Base-by-base conservation (phyloP, 2,329 filamentous ascomycete genomes). In the Botryotinia convoluta region DNA sequence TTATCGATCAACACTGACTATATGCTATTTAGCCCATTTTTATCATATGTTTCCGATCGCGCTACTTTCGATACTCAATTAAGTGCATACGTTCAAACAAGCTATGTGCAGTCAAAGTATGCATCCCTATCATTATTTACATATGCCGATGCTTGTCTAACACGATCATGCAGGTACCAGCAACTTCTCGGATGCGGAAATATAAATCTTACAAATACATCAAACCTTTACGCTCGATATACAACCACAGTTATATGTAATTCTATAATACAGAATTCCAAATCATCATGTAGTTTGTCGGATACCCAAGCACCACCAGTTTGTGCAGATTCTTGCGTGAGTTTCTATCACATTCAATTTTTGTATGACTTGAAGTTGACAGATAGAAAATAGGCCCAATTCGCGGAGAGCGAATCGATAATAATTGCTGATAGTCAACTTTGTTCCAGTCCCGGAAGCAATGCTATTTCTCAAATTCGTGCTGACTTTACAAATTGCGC, bases 231-330 rank as follows among this genome's bases (percentile, higher is more conserved):
- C 83, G 95, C 96, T 67, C 92, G 96, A 78, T 99, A 95, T 83
- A 97, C 95, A 8, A 96, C 90, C 64, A 96, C 93, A 75, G 91
- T 97, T 76, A 88, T 99, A 76, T 99, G 96, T 87, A 98, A 97
- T 85, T 88, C 93, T 77, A 92, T 99, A 80, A 89, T 99, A 69
- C 96, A 99, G 83, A 95, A 94, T 81, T 98, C 96, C 8, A 90
- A 92, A 78, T 81, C 84, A 18, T 81, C 87, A 39, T 99, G 96
- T 83, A 83, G 84, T 32, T 84, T 97, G 63, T 87, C 91, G 0
- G 82, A 86, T n/a, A 83, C 86, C 44, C 84, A 91, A 60, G 89
- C 93, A 8, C 86, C 86, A 74, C 94, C 96, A 2, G 85, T 98
- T 26, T 99, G 96, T 82, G 96, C 95, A 63, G 92, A 96, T 76